Conservation (phyloP, 2,329 filamentous ascomycete species). For the Zasmidium citrigriseum region DNA sequence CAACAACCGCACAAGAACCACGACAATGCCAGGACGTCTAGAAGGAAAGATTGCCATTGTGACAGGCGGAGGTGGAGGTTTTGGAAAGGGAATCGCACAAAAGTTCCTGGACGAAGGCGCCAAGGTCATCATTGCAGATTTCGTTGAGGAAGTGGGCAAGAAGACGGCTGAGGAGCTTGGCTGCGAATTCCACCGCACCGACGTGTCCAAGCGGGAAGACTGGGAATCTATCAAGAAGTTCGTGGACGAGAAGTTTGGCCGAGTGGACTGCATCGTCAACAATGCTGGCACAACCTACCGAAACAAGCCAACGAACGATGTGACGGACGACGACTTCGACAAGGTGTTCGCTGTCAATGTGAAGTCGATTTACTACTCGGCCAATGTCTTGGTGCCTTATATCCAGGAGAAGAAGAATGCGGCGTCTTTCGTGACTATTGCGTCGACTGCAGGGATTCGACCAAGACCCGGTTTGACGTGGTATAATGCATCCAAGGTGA, state of each 20-base stretch:
- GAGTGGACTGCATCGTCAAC: constrained; percentile 62
- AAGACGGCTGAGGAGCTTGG: constrained; percentile 51
- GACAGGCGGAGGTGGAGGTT: constrained; percentile 63
- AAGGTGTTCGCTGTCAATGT: constrained; percentile 69
- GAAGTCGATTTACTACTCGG: constrained; percentile 64
- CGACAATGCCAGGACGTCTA: constrained; percentile 22
- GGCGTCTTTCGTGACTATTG: constrained; percentile 66
- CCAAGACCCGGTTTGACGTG: constrained; percentile 66
- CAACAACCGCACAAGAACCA: background rate
- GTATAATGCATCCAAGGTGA: constrained; percentile 67
- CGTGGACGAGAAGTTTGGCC: constrained; percentile 50
- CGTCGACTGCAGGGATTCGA: constrained; percentile 63
- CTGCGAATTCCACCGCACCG: constrained; percentile 48
- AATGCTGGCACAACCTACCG: constrained; percentile 61
- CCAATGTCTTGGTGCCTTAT: constrained; percentile 61
- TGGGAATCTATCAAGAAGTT: constrained; percentile 55
- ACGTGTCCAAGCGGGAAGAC: constrained; percentile 56
- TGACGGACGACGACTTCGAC: constrained; percentile 68
- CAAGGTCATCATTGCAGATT: constrained; percentile 63
- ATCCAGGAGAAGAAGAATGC: constrained; percentile 59
- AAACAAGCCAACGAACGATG: constrained; percentile 64
- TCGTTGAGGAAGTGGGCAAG: constrained; percentile 56
- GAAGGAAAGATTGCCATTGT: constrained; percentile 46
- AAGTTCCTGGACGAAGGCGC: constrained; percentile 63
- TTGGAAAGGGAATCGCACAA: constrained; percentile 62